Evolutionary conservation across 352 stramenopile species (phyloP).

Genomic region (Pilasporangium apinafurcum): DNA sequence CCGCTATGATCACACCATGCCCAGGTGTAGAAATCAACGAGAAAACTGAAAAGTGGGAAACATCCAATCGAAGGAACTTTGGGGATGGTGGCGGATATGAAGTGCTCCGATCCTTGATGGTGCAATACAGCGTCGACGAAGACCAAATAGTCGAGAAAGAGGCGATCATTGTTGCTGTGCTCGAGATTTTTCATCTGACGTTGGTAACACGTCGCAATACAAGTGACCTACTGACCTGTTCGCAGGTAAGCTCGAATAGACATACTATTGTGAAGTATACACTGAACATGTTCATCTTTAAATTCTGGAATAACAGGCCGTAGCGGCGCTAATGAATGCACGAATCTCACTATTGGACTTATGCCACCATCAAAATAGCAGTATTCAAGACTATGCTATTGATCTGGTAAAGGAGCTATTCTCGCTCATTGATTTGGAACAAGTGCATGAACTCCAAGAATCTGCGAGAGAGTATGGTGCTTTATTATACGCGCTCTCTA

Average conservation of each 20-base stretch:
- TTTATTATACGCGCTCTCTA: conserved; percentile 59
- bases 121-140: conserved; percentile 40
- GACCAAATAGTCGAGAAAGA: conserved; percentile 14
- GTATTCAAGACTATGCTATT: conserved; percentile 49
- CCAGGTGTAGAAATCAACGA: conserved; percentile 38
- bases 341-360: conserved; percentile 59
- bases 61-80: conserved; percentile 73
- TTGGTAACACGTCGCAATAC: conserved; percentile 41
- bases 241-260: conserved; percentile 11
- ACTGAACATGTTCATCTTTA: no score
- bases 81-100: conserved; percentile 64
- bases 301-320: conserved; percentile 14
- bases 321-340: conserved; percentile 57
- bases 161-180: conserved; percentile 31
- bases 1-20: conserved; percentile 53
- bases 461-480: conserved; percentile 70
- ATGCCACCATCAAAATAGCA: conserved; percentile 38
- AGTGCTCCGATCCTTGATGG: conserved; percentile 53
- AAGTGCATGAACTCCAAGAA: conserved; percentile 77
- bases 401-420: conserved; percentile 78
- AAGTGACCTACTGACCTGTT: conserved; percentile 47
- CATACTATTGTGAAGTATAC: not conserved
- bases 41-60: conserved; percentile 68
- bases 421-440: conserved; percentile 56
- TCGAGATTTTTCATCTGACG: conserved; percentile 66